Conservation (phyloP, 1,139 yeast genomes). For the Lodderomyces orthopsilosis region DNA sequence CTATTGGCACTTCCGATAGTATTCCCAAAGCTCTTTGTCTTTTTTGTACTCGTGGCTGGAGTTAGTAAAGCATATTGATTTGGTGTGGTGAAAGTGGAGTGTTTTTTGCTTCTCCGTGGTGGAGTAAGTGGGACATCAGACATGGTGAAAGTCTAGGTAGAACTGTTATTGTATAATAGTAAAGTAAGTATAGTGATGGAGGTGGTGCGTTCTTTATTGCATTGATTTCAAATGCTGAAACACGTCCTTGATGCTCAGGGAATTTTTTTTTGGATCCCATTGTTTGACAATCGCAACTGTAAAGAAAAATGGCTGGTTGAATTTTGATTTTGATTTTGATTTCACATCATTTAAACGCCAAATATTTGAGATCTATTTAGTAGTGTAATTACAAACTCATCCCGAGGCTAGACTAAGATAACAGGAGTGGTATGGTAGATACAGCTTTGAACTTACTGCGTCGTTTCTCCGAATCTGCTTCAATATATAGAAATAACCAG, state of each 20-base stretch:
- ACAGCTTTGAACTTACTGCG: too few relatives aligned
- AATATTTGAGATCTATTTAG: too few relatives aligned
- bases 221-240: neutral
- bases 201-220: neutral
- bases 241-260: neutral
- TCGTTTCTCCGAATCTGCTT: too few relatives aligned
- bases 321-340: neutral
- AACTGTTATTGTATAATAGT: too few relatives aligned
- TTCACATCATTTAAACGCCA: too few relatives aligned
- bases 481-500: too few relatives aligned
- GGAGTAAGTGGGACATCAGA: conserved; percentile 2
- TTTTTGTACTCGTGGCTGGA: conserved; percentile 7
- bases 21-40: conserved; percentile 1
- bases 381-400: too few relatives aligned
- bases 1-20: neutral
- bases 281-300: neutral
- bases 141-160: neutral
- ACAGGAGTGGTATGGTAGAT: too few relatives aligned
- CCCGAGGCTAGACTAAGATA: too few relatives aligned
- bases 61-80: conserved; percentile 1
- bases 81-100: conserved; percentile 1
- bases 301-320: neutral
- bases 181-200: neutral
- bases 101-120: conserved; percentile 1
- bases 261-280: neutral